These are phyloP conservation scores for Vitis hybrid DNA, from an alignment of 177 flowering plant species.

Conservation along the genomic window DNA sequence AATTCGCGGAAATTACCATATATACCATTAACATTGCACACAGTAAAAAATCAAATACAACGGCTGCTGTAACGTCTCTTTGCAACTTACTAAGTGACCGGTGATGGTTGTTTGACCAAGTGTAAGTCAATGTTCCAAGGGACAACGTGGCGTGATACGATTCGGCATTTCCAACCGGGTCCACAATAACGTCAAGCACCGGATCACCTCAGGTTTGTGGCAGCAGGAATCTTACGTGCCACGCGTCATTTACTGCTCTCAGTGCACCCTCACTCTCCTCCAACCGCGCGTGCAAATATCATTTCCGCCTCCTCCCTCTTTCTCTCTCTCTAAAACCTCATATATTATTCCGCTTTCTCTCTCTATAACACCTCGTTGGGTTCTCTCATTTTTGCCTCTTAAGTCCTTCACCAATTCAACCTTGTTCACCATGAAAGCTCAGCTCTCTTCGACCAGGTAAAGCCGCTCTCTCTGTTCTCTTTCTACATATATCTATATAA, in stretches of 20 bases:
- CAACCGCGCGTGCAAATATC: constrained; percentile 1
- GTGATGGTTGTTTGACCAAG: background rate
- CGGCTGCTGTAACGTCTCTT: too few relatives aligned
- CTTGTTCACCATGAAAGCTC: constrained; percentile 17
- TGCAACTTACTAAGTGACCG: background rate
- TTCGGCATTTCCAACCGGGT: background rate
- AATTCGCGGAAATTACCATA: background rate
- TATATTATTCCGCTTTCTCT: background rate
- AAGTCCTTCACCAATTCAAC: background rate
- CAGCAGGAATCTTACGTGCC: background rate
- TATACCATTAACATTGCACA: background rate
- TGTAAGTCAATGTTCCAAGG: background rate
- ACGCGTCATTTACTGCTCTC: background rate
- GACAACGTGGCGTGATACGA: background rate
- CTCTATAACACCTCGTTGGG: background rate
- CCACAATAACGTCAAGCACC: background rate
- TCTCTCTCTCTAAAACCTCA: constrained; percentile 5
- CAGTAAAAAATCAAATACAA: background rate
- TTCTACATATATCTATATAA: background rate
- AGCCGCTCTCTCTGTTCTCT: background rate
- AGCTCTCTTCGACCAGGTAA: constrained; percentile 13
- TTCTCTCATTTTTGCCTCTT: background rate
- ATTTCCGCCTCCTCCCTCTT: background rate
- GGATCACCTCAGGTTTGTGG: background rate
- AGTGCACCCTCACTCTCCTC: background rate